phyloP scores from a whole-genome alignment of 2,329 filamentous ascomycete species.

The Nemania sp. region DNA sequence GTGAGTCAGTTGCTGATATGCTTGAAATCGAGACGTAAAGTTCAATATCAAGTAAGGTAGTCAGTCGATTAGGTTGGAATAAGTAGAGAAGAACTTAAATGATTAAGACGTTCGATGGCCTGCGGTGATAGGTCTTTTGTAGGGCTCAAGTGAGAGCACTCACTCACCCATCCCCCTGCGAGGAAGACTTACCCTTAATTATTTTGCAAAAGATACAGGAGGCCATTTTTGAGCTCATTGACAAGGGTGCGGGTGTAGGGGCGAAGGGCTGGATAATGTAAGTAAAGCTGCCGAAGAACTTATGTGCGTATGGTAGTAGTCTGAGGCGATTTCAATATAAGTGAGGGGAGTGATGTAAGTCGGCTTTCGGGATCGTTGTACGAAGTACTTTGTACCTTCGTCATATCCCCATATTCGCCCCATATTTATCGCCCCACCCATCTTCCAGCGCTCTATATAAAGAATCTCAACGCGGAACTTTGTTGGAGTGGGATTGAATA shows the following conservation, averaged over 20 bases:
- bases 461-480: fast-evolving
- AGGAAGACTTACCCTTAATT: slow-evolving; percentile 71
- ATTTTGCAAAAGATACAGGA: slow-evolving; percentile 98
- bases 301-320: too few relatives aligned
- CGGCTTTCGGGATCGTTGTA: slow-evolving; percentile 5
- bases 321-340: background rate
- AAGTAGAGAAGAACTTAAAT: slow-evolving; percentile 1
- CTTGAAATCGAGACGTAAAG: background rate
- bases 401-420: background rate
- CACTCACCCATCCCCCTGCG: background rate
- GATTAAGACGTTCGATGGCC: background rate
- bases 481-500: slow-evolving; percentile 32
- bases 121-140: too few relatives aligned
- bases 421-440: background rate
- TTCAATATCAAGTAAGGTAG: too few relatives aligned
- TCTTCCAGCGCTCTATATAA: slow-evolving; percentile 7
- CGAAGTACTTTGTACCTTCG: background rate
- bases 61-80: too few relatives aligned
- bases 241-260: slow-evolving; percentile 10
- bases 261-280: background rate
- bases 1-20: background rate
- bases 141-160: too few relatives aligned
- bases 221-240: slow-evolving; percentile 53
- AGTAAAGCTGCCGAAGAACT: background rate
- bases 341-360: slow-evolving; percentile 18